phyloP scores from a whole-genome alignment of 305 asterid species.

The Solanum hybrid region DNA sequence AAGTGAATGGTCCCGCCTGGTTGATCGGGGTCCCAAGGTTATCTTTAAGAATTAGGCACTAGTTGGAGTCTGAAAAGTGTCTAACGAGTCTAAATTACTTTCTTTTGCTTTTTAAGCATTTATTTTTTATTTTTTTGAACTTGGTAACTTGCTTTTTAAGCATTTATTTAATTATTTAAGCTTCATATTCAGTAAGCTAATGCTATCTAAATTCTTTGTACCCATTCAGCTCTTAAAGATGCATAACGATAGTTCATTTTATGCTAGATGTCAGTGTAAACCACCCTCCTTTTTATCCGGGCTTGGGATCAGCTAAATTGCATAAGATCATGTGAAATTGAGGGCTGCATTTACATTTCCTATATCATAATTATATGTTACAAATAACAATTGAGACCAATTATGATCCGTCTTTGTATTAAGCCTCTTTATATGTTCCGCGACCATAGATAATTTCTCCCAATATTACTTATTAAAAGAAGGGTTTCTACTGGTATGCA shows the following conservation, averaged over 20 bases:
- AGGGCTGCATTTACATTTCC: background rate
- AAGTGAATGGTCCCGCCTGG: slow-evolving; percentile 92
- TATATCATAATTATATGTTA: background rate
- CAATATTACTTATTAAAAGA: background rate
- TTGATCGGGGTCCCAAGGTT: slow-evolving; percentile 97
- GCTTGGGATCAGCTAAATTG: background rate
- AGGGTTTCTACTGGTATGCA: background rate
- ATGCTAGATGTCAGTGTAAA: background rate
- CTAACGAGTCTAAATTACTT: background rate
- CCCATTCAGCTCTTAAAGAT: background rate
- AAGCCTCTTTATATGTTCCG: background rate
- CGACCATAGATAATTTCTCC: background rate
- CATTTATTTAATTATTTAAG: background rate
- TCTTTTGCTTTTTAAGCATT: background rate
- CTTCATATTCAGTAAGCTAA: background rate
- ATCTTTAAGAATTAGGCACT: background rate
- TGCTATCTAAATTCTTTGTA: background rate
- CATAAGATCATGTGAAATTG: background rate
- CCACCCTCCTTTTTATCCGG: background rate
- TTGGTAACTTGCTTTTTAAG: too few species aligned
- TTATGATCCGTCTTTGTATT: background rate
- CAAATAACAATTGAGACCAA: background rate
- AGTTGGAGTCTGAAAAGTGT: background rate
- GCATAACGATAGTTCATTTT: background rate
- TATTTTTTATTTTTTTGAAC: background rate